Evolutionary conservation across 345 rosid species (phyloP).

Genomic region (Populus ilicifolia): DNA sequence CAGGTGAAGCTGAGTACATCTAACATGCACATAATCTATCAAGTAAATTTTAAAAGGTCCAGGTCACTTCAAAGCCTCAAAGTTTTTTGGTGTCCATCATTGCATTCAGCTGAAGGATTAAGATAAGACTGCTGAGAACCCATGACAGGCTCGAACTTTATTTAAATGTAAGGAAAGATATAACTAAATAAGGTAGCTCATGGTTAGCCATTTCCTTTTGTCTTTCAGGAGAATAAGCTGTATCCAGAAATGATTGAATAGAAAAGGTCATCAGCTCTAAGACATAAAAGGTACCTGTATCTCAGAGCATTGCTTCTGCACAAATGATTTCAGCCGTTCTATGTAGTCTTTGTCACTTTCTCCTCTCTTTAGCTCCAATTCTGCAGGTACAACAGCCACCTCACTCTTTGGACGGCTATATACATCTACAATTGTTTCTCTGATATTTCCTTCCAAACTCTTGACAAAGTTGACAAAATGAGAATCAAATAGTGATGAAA

Average conservation of each 20-base stretch:
- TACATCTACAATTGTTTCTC: conserved; percentile 63
- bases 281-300: conserved; percentile 53
- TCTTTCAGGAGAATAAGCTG: background rate
- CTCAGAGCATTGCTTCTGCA: conserved; percentile 85
- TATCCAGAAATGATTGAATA: background rate
- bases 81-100: background rate
- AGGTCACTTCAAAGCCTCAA: no score
- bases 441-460: conserved; percentile 57
- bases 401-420: conserved; percentile 77
- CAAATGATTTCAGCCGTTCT: conserved; percentile 64
- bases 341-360: conserved; percentile 70
- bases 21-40: no score
- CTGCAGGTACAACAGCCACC: conserved; percentile 85
- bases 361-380: conserved; percentile 71
- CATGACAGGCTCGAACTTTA: background rate
- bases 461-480: conserved; percentile 53
- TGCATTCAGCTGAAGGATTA: background rate
- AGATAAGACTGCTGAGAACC: background rate
- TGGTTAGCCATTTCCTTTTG: background rate
- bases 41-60: no score
- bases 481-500: conserved; percentile 55
- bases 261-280: background rate
- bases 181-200: background rate
- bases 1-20: no score
- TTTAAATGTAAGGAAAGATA: background rate